phyloP scores from a whole-genome alignment of 495 filamentous ascomycete genomes.

The Penicillium malachiteum region DNA sequence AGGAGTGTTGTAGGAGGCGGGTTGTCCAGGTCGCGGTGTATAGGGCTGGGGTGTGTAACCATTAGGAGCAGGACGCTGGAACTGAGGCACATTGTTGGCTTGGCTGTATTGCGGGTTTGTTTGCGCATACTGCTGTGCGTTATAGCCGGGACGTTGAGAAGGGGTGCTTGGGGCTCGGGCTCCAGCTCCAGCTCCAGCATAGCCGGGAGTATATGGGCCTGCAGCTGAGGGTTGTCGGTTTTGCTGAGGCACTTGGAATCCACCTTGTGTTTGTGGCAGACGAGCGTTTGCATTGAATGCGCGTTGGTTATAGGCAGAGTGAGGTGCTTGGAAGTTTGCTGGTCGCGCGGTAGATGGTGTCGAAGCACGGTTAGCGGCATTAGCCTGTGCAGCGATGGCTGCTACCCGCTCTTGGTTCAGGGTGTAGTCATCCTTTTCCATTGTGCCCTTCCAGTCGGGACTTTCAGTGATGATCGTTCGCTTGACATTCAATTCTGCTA shows the following conservation, averaged over 20 bases:
- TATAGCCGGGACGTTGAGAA: constrained; percentile 38
- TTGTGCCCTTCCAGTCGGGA: constrained; percentile 71
- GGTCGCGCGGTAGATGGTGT: constrained; percentile 31
- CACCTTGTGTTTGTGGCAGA: constrained; percentile 28
- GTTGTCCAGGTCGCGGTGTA: constrained; percentile 41
- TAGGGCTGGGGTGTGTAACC: constrained; percentile 44
- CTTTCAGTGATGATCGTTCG: constrained; percentile 72
- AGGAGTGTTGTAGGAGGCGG: constrained; percentile 36
- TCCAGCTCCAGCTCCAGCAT: constrained; percentile 34
- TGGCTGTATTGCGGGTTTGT: constrained; percentile 38
- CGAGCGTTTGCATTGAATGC: constrained; percentile 33
- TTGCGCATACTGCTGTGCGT: constrained; percentile 37
- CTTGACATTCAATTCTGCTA: constrained; percentile 78
- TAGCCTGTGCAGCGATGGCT: constrained; percentile 28
- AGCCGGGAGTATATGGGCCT: constrained; percentile 35
- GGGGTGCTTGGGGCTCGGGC: constrained; percentile 45
- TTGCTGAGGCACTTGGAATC: constrained; percentile 43
- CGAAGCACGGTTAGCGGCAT: constrained; percentile 31
- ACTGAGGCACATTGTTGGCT: constrained; percentile 34
- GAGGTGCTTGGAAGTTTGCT: constrained; percentile 30
- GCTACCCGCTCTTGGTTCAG: constrained; percentile 38
- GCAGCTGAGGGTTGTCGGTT: constrained; percentile 39
- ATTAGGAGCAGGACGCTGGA: constrained; percentile 41
- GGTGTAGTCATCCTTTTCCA: constrained; percentile 79
- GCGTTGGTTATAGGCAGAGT: constrained; percentile 37